Base-by-base conservation (phyloP, 1,139 yeast species). In the Hemisphaericaspora xylofermentans region DNA sequence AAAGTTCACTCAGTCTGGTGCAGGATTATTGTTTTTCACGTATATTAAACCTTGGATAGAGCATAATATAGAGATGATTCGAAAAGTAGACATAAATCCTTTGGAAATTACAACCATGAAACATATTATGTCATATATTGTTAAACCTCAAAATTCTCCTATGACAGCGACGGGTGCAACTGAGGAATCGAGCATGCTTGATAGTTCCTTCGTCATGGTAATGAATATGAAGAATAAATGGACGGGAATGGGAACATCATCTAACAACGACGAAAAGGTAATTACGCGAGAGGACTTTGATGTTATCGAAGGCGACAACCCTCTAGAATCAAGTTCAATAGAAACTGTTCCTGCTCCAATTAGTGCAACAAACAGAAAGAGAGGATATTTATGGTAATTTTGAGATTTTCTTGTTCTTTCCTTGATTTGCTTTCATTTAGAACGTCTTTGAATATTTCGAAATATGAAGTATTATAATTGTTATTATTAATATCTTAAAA, bases 271-370 rank as follows among this genome's bases (percentile, higher is more conserved):
- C 9, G 43, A 35, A n/a, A 35, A 15, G 14, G 12, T 24, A 24
- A 24, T 12, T 5, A 36, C 29, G 5, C 25, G 21, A 25, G 72
- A 64, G 9, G 73, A 67, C 22, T 74, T 63, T 53, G 81, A 74
- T 49, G 54, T 74, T 33, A 71, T 75, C 39, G 75, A 71, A 38
- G 61, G 57, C 39, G 71, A 71, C 1, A 35, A 33, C 4, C 38
- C 44, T 14, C 35, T 13, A 13, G 42, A 29, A n/a, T 14, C 49
- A 2, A 46, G 38, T 25, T 15, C 47, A 10, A 38, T 51, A 18
- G 46, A 41, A 1, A 35, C 43, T 16, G n/a, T 8, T n/a, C 33
- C 38, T 6, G 31, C 38, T 12, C 38, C 43, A 31, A 38, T 33
- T 6, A 29, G 7, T 14, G 13, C 13, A 5, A 26, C 12, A 14